Percentiles rank a stretch among this genome's conserved stretches.
These are phyloP conservation scores for Fusarium nygamai DNA, from an alignment of 2,329 filamentous ascomycete genomes.

Conservation along the genomic window DNA sequence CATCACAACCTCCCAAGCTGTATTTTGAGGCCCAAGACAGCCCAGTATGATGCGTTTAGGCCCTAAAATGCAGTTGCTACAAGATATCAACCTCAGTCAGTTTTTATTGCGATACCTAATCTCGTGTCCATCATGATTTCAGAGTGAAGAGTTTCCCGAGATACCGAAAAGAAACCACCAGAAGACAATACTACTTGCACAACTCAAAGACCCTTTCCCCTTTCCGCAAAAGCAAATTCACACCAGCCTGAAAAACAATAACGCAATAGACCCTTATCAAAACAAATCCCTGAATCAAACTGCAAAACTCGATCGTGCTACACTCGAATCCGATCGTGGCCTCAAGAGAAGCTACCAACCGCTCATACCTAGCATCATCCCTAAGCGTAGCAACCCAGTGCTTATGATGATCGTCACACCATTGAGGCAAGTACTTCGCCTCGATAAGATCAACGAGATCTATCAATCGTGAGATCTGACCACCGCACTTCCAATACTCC, in stretches of 20 bases:
- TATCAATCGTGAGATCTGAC: too few species aligned
- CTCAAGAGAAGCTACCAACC: neutral
- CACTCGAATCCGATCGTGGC: neutral
- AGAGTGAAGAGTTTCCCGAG: neutral
- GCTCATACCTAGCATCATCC: neutral
- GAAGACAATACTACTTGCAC: neutral
- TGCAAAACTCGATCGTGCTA: neutral
- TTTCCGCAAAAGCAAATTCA: neutral
- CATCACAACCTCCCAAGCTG: neutral
- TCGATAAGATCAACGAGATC: neutral
- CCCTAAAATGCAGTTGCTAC: accelerated
- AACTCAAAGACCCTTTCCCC: neutral
- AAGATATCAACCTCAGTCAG: accelerated
- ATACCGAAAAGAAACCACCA: neutral
- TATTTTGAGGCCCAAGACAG: neutral
- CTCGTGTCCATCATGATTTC: neutral
- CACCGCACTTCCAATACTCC: neutral
- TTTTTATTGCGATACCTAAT: neutral
- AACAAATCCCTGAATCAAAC: neutral
- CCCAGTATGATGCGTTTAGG: neutral
- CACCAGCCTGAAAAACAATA: accelerated
- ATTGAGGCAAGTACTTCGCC: neutral
- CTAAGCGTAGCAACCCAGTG: neutral
- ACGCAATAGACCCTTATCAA: neutral
- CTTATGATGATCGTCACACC: too few species aligned